These are phyloP conservation scores for Tuber magnatum DNA, from an alignment of 495 filamentous ascomycete species.

Conservation along the genomic window DNA sequence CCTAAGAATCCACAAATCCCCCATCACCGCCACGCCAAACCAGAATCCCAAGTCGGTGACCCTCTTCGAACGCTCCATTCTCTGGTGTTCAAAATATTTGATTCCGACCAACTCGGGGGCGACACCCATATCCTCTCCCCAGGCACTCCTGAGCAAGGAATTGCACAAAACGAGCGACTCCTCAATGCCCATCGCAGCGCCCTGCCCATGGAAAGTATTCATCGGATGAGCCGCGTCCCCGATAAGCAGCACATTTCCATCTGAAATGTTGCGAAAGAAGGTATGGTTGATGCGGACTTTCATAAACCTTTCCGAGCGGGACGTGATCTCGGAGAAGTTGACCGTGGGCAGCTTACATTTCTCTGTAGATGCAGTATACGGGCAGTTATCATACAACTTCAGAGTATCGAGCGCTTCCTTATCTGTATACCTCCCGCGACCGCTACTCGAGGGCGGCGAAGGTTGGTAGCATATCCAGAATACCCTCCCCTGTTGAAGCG, in stretches of 20 bases:
- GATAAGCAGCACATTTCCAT: conserved; percentile 19
- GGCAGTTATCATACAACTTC: conserved; percentile 6
- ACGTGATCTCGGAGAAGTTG: conserved; percentile 20
- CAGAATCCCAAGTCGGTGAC: conserved; percentile 29
- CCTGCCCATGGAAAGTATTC: conserved; percentile 32
- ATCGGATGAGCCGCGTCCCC: conserved; percentile 32
- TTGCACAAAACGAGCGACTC: conserved; percentile 19
- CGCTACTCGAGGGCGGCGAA: not conserved
- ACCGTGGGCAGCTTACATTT: not conserved
- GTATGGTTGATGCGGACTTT: conserved; percentile 29
- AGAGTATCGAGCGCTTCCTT: conserved; percentile 16
- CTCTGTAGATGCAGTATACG: conserved; percentile 4
- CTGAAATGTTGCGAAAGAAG: conserved; percentile 6
- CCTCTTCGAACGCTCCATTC: conserved; percentile 5
- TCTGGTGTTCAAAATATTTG: conserved; percentile 15
- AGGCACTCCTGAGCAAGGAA: conserved; percentile 14
- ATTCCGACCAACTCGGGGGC: conserved; percentile 9
- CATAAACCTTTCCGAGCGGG: conserved; percentile 14
- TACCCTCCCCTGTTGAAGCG: conserved; percentile 18
- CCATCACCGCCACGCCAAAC: conserved; percentile 23
- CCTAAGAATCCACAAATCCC: conserved; percentile 24
- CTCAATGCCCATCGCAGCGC: conserved; percentile 30
- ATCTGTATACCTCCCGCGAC: not conserved
- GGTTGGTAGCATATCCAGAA: conserved; percentile 33
- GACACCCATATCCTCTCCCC: conserved; percentile 7